Base-by-base conservation (phyloP, 2,329 filamentous ascomycete species). In the Cercospora zeina region DNA sequence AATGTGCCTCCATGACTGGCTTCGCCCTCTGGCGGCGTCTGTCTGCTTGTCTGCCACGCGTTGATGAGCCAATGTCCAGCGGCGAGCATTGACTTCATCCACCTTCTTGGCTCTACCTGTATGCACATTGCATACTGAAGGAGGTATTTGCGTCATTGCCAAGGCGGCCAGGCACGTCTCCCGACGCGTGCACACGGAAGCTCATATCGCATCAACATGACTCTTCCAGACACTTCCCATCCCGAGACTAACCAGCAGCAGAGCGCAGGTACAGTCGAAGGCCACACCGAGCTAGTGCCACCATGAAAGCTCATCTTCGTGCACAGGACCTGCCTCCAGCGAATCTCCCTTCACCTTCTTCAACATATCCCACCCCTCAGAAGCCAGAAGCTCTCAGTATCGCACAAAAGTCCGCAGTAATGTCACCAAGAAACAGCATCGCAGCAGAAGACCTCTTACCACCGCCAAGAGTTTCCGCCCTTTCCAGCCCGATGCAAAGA, bases 351-450 rank as follows among this genome's bases (percentile, higher is more conserved):
- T 53, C 4, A 53, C 49, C 3, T 53, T 53, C 49, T 53, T 53
- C 49, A 53, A 53, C 3, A 53, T 53, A 16, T 53, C 49, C 9
- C 49, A 53, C 31, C 49, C 49, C 14, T 31, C 49, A 34, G 27
- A 53, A 34, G 30, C 31, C 1, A 34, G 31, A 34, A 53, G 27
- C 27, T 16, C 49, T 5, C 49, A 53, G 49, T 34, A 53, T 34
- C 49, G 49, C 3, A 53, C 5, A 7, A 8, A 53, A 14, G 45
- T 59, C 33, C 56, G 56, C 31, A 59, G 56, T 37, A 47, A 59
- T 59, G 45, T 59, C 47, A 59, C 56, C 19, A 39, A 49, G 6
- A 10, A 36, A 16, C 56, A 53, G n/a, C 56, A 59, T 37, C 56
- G 47, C 3, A 2, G 14, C 42, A 30, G n/a, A 6, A 58, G 27